A percentile compares a stretch with the other conserved stretches of the same genome.
Evolutionary conservation across 345 rosid species (phyloP).

Genomic region (Citrus reticulata): DNA sequence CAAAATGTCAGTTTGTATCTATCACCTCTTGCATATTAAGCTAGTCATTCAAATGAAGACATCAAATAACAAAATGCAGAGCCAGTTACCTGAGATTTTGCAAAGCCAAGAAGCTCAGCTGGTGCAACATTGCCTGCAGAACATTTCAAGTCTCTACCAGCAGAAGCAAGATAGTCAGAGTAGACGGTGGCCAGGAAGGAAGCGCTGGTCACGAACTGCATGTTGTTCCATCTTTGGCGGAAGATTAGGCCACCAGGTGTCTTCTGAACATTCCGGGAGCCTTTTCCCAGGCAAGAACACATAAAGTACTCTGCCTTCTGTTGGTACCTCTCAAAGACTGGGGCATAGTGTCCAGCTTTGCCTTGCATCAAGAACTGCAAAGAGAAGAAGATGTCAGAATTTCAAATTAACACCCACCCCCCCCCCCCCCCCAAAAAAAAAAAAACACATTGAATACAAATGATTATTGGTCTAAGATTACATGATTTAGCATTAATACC

Average conservation of each 20-base stretch:
- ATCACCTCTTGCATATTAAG: not conserved
- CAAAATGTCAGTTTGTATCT: not conserved
- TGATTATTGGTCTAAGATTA: not conserved
- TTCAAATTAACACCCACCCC: not conserved
- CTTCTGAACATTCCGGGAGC: conserved; percentile 55
- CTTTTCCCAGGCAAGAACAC: conserved; percentile 84
- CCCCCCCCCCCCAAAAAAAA: no score
- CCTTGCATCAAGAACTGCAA: conserved; percentile 92
- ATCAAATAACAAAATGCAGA: not conserved
- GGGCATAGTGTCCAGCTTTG: conserved; percentile 57
- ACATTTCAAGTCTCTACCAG: conserved; percentile 53
- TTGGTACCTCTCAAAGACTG: conserved; percentile 69
- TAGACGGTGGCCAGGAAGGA: conserved; percentile 74
- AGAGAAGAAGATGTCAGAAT: not conserved
- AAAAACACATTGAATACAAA: not conserved
- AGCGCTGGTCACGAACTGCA: conserved; percentile 93
- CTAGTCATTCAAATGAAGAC: not conserved
- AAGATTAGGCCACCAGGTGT: conserved; percentile 92
- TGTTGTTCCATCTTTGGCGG: conserved; percentile 92
- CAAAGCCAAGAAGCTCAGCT: conserved; percentile 67
- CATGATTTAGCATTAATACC: conserved; percentile 32
- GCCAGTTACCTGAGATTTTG: conserved; percentile 71
- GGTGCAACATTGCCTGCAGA: conserved; percentile 60
- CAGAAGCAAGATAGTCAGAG: conserved; percentile 82
- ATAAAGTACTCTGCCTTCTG: conserved; percentile 87